Evolutionary conservation across 2,329 filamentous ascomycete species (phyloP).

Genomic region (Clarireedia sp.): DNA sequence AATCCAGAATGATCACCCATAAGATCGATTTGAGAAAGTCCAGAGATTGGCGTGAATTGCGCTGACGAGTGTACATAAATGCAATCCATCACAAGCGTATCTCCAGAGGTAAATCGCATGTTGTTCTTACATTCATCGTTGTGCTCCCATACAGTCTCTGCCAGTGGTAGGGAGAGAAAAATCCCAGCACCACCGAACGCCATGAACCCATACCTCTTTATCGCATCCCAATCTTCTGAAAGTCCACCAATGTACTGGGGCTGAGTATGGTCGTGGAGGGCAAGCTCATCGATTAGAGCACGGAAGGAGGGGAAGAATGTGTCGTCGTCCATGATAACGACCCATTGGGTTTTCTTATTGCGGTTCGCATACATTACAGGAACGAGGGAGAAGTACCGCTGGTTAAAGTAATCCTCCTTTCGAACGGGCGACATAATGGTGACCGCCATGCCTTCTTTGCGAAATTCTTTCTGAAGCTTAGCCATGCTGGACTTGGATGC

Average conservation of each 20-base stretch:
- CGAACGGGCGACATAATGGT: conserved; percentile 23
- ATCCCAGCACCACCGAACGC: conserved; percentile 28
- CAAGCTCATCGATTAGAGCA: conserved; percentile 28
- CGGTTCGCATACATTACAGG: conserved; percentile 34
- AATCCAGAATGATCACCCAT: conserved; percentile 27
- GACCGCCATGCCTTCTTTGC: conserved; percentile 22
- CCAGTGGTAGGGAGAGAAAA: conserved; percentile 24
- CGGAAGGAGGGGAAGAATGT: conserved; percentile 29
- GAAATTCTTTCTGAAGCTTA: conserved; percentile 22
- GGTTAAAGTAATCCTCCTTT: conserved; percentile 20
- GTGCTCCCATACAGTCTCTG: conserved; percentile 20
- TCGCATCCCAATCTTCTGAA: conserved; percentile 27
- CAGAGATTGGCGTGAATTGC: conserved; percentile 23
- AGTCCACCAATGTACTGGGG: conserved; percentile 25
- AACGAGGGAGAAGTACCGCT: conserved; percentile 39
- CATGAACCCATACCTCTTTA: conserved; percentile 29
- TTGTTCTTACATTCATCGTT: conserved; percentile 23
- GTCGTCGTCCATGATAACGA: conserved; percentile 27
- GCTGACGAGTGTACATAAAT: conserved; percentile 21
- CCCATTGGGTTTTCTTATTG: conserved; percentile 31
- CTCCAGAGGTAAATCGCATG: conserved; percentile 24
- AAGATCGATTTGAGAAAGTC: conserved; percentile 28
- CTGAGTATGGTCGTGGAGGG: conserved; percentile 21
- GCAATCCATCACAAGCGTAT: conserved; percentile 28
- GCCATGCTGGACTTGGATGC: conserved; percentile 23